phyloP scores from a whole-genome alignment of 2,329 filamentous ascomycete species.

The Nemania sp. region DNA sequence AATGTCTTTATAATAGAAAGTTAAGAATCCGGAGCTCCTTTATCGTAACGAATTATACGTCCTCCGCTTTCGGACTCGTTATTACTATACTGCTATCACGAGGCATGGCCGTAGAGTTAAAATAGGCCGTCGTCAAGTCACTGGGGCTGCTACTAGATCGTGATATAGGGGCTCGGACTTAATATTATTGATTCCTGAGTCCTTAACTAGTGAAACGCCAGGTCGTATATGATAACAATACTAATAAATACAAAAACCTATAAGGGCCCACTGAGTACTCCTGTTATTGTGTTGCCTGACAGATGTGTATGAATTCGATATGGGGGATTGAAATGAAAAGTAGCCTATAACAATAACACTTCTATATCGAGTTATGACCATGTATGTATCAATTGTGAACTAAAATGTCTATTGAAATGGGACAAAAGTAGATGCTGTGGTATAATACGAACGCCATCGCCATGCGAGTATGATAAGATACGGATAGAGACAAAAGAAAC shows the following conservation, averaged over 20 bases:
- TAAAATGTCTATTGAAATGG: slow-evolving; percentile 28
- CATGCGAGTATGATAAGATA: slow-evolving; percentile 32
- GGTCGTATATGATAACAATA: too few relatives aligned
- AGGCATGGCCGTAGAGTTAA: too few relatives aligned
- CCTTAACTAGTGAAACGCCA: too few relatives aligned
- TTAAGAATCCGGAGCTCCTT: neutral
- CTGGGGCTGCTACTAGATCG: too few relatives aligned
- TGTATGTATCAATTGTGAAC: slow-evolving; percentile 3
- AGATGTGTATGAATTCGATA: neutral
- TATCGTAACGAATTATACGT: neutral
- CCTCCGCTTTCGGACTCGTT: neutral
- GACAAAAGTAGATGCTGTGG: slow-evolving; percentile 33
- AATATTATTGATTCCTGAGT: too few relatives aligned
- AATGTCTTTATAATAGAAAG: neutral
- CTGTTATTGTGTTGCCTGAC: neutral
- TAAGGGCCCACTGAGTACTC: too few relatives aligned
- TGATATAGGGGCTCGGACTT: too few relatives aligned
- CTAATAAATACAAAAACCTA: too few relatives aligned
- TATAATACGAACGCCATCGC: slow-evolving; percentile 41
- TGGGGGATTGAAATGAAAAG: neutral
- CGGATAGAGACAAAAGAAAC: slow-evolving; percentile 1
- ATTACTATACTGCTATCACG: neutral
- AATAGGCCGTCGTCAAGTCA: too few relatives aligned
- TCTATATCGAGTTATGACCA: slow-evolving; percentile 9
- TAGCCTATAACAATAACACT: neutral